Base-by-base conservation (phyloP, 140 eudicot species). In the Anethum foeniculum region DNA sequence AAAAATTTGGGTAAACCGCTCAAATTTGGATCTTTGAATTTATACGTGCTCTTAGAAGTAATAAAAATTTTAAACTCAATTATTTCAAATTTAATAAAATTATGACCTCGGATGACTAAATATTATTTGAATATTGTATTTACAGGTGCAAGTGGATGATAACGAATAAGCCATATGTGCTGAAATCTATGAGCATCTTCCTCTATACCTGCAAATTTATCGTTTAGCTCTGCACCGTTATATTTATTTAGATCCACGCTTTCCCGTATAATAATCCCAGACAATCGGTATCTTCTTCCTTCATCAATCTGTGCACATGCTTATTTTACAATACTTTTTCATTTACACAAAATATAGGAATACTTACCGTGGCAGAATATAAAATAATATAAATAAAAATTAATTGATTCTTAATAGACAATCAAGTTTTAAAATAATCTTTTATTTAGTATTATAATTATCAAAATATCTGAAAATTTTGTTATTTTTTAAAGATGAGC, bases 131-230 rank as follows among this genome's bases (percentile, higher is more conserved):
- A 14, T 18, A 28, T 30, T 30, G 14, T 3, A 14, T 16, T 67
- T 67, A 4, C n/a, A 16, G 3, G 47, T 48, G 54, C 52, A 47
- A 65, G 38, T 28, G 75, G 43, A 28, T 14, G 5, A 13, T 34
- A 4, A 38, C 7, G 47, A 71, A 30, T 39, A 71, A 39, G 52
- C 52, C 52, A 41, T 7, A 38, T 21, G 54, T 39, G 30, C 54
- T 41, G 77, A 72, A 72, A 19, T 72, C 52, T 23, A 72, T 41
- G 54, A 41, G 77, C 77, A 72, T 71, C 51, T 71, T 71, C 48
- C n/a, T 71, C 51, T 71, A 7, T 14, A 71, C 44, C 39, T 68
- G 74, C 27, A 39, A 23, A 72, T 72, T 36, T 72, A 39, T 21
- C 46, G 44, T 38, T 72, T 38, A 9, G 48, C 23, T 1, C 5